phyloP scores from a whole-genome alignment of 2,329 filamentous ascomycete species.

The Rachicladosporium sp. region DNA sequence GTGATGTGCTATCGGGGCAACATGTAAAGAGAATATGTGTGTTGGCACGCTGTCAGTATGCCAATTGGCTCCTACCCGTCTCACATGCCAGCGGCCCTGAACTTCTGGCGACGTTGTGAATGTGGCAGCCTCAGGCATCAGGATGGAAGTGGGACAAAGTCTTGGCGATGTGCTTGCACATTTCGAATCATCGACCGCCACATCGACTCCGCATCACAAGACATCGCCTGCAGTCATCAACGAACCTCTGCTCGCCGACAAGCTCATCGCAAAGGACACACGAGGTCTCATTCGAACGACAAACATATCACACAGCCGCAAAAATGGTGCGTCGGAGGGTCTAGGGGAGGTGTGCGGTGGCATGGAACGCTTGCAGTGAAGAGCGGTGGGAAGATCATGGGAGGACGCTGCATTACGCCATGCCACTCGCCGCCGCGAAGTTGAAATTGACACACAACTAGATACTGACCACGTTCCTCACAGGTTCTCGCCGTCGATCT shows the following conservation, averaged over 20 bases:
- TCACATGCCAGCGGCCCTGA: no score
- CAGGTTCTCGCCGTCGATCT: constrained; percentile 99
- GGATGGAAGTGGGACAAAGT: no score
- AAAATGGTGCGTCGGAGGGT: constrained; percentile 6
- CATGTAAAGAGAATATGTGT: not conserved
- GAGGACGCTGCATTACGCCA: constrained; percentile 2
- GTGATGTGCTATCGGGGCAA: not conserved
- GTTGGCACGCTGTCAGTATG: no score
- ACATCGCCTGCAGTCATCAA: no score
- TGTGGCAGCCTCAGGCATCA: no score
- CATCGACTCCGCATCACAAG: no score
- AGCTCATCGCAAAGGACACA: constrained; percentile 6
- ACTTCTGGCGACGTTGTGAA: no score
- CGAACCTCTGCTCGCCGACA: not conserved
- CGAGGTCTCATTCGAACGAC: constrained; percentile 4
- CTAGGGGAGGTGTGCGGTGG: not conserved
- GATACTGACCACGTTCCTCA: constrained; percentile 5
- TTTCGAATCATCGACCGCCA: no score
- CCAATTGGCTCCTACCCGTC: no score
- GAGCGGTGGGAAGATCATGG: constrained; percentile 2
- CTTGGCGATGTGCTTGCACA: no score
- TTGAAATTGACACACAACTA: not conserved
- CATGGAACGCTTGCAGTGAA: not conserved
- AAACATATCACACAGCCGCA: constrained; percentile 6
- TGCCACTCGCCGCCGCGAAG: constrained; percentile 3